Percentiles rank a stretch among this genome's conserved stretches.
phyloP scores from a whole-genome alignment of 1,284 basidiomycete genomes.

The Marasmius sp. region DNA sequence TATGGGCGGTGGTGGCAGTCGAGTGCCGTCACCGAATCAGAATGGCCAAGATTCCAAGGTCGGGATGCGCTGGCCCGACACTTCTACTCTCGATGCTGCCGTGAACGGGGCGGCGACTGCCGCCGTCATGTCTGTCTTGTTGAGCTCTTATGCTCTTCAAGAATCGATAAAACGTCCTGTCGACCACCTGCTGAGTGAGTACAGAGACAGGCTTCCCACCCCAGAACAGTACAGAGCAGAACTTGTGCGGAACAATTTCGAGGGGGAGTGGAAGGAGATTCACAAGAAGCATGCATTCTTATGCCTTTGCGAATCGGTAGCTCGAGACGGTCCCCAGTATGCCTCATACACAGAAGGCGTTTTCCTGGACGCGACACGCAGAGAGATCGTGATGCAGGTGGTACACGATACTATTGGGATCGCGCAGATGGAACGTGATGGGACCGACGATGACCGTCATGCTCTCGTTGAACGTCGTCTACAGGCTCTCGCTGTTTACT shows the following conservation, averaged over 20 bases:
- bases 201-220: not conserved
- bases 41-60: not conserved
- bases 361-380: not conserved
- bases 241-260: not conserved
- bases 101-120: not conserved
- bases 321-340: not conserved
- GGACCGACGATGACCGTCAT: not conserved
- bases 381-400: not conserved
- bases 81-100: not conserved
- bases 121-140: not conserved
- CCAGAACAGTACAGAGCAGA: not conserved
- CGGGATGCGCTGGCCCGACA: conserved; percentile 2
- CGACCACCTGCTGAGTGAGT: not conserved
- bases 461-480: not conserved
- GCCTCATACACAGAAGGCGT: not conserved
- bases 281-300: conserved; percentile 4
- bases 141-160: not conserved
- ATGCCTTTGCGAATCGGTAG: not conserved
- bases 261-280: not conserved
- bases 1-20: not conserved
- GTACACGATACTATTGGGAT: too few species aligned
- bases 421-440: too few species aligned
- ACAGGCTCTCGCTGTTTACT: too few species aligned
- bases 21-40: not conserved
- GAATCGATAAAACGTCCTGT: not conserved